A percentile compares a stretch with the other conserved stretches of the same genome.
phyloP scores from a whole-genome alignment of 768 basidiomycete species.

The Cystofilobasidium ferigula region DNA sequence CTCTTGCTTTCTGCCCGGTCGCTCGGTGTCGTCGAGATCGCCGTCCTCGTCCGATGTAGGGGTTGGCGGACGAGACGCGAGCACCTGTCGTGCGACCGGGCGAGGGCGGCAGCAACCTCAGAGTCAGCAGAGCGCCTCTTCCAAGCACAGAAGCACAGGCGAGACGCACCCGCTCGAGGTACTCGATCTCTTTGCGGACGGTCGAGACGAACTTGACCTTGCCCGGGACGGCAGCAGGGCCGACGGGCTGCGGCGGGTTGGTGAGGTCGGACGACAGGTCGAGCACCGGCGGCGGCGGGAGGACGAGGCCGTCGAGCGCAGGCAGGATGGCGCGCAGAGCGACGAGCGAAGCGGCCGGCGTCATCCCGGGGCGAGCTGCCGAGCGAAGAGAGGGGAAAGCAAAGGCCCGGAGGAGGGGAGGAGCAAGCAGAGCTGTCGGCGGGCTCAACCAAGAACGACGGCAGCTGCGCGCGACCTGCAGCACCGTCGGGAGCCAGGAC shows the following conservation, averaged over 20 bases:
- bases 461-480: no score
- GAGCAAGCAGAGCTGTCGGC: no score
- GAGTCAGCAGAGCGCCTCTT: no score
- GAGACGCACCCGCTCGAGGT: constrained; percentile 40
- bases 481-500: no score
- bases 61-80: background rate
- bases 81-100: constrained; percentile 20
- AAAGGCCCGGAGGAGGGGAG: no score
- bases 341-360: background rate
- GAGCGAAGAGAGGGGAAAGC: no score
- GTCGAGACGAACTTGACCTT: constrained; percentile 42
- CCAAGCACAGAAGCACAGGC: background rate
- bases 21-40: no score
- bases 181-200: constrained; percentile 43
- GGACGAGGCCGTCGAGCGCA: background rate
- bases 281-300: constrained; percentile 14
- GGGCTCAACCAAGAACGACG: no score
- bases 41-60: no score
- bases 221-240: constrained; percentile 37
- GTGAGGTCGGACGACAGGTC: background rate
- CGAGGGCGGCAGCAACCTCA: background rate
- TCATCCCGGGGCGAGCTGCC: background rate
- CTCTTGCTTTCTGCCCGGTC: no score
- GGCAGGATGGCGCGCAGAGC: background rate
- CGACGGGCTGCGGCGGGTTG: background rate